Evolutionary conservation across 1,139 yeast species (phyloP).

Genomic region (Geotrichum cucujoidarum): DNA sequence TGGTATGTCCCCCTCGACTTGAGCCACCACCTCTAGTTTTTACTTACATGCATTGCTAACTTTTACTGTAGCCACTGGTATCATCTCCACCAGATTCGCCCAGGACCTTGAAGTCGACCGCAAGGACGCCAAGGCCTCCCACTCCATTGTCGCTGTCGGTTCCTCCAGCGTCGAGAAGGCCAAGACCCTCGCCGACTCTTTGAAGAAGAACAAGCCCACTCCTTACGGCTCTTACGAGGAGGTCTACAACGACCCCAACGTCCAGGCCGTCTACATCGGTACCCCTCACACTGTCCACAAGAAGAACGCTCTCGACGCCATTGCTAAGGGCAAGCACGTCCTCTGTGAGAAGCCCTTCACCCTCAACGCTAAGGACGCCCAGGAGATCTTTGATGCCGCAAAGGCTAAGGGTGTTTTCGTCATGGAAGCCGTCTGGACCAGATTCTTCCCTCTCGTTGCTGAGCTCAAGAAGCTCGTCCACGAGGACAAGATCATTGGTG

Average conservation of each 20-base stretch:
- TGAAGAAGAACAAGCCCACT: slow-evolving; percentile 22
- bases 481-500: slow-evolving; percentile 46
- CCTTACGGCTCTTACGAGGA: slow-evolving; percentile 37
- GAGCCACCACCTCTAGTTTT: neutral
- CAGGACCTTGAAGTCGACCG: slow-evolving; percentile 32
- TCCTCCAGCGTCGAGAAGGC: slow-evolving; percentile 31
- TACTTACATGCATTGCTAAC: neutral
- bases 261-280: slow-evolving; percentile 55
- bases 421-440: slow-evolving; percentile 66
- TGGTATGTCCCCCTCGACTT: slow-evolving; percentile 2
- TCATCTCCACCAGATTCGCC: slow-evolving; percentile 31
- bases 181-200: slow-evolving; percentile 24
- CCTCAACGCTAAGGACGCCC: slow-evolving; percentile 47
- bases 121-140: slow-evolving; percentile 32
- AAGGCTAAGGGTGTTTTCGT: slow-evolving; percentile 44
- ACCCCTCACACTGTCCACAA: slow-evolving; percentile 57
- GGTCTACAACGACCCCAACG: slow-evolving; percentile 43
- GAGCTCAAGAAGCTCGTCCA: slow-evolving; percentile 42
- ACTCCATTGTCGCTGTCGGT: slow-evolving; percentile 35
- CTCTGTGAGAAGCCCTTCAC: slow-evolving; percentile 61
- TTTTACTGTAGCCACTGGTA: slow-evolving; percentile 28
- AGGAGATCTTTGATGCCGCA: slow-evolving; percentile 46
- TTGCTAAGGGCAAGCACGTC: slow-evolving; percentile 52
- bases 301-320: slow-evolving; percentile 46
- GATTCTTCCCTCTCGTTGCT: slow-evolving; percentile 51